Evolutionary conservation across 495 filamentous ascomycete genomes (phyloP), one percentile per base, ranked within the genome.

Genomic region (Talaromyces ruber): DNA sequence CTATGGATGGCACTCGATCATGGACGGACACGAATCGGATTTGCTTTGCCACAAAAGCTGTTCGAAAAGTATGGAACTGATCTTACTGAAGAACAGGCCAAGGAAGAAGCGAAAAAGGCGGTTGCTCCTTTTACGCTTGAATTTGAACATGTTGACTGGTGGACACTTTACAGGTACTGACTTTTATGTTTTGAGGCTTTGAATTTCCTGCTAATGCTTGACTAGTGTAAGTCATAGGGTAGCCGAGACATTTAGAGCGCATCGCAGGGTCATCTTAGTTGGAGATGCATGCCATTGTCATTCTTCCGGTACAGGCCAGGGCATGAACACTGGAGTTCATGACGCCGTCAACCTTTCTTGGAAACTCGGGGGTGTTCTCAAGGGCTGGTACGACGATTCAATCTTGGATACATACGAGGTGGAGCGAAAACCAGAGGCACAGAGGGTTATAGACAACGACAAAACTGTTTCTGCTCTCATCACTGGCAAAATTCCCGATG

Each of bases 241-340:
- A 39, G 34, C 34, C 34, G 34, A 39, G 34, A 39, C 34, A 16
- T 39, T 39, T 4, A 39, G 34, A 39, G 34, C 34, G 34, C 34
- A 39, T 39, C 34, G 12, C 12, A 39, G 76, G 4, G 64, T 84
- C 4, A 76, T 84, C 45, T 66, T 84, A 1, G 80, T 74, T 16
- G 82, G 82, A 18, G 82, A 84, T 64, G 73, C 80, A 3, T 78
- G 76, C 1, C 80, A 84, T 65, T 76, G 75, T 30, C 76, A 79
- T 62, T 74, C 72, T 28, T 80, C 81, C 0, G 74, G 68, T 0
- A 78, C 77, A 1, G 81, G 74, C 2, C 79, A 78, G 37, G 81
- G 81, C 12, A 73, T 82, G 68, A 84, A 84, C 64, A 76, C 76
- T 0, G 80, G 80, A 0, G 75, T 82, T 39, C 71, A 78, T 21